These are phyloP conservation scores for Alloascoidea africana DNA, from an alignment of 805 yeast genomes.

Conservation along the genomic window DNA sequence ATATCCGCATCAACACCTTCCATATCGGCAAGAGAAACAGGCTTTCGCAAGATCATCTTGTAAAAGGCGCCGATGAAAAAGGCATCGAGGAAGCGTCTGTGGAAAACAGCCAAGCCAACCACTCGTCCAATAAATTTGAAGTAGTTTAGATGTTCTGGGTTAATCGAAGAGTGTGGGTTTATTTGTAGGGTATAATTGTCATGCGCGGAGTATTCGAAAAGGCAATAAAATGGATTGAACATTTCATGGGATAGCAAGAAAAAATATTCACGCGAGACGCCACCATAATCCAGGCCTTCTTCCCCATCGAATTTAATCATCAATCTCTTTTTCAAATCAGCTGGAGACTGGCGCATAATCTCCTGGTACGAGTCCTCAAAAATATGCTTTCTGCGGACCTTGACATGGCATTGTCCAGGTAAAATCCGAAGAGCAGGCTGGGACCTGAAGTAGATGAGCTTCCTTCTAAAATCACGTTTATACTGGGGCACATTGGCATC, in stretches of 20 bases:
- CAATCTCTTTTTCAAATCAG: slow-evolving; percentile 89
- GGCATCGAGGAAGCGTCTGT: slow-evolving; percentile 92
- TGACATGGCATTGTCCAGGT: slow-evolving; percentile 98
- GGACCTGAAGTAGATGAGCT: slow-evolving; percentile 92
- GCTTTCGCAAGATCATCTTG: slow-evolving; percentile 92
- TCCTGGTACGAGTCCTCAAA: slow-evolving; percentile 98
- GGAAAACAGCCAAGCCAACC: slow-evolving; percentile 97
- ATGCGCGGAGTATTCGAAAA: slow-evolving; percentile 94
- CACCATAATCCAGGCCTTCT: slow-evolving; percentile 99
- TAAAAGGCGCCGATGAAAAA: slow-evolving; percentile 97
- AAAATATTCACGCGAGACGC: slow-evolving; percentile 96
- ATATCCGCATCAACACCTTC: slow-evolving; percentile 98
- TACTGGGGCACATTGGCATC: slow-evolving; percentile 99
- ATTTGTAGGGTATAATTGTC: slow-evolving; percentile 96
- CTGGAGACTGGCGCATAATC: slow-evolving; percentile 97
- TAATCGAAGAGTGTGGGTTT: slow-evolving; percentile 92
- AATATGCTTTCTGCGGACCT: slow-evolving; percentile 90
- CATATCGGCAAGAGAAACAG: slow-evolving; percentile 92
- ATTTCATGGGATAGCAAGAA: slow-evolving; percentile 92
- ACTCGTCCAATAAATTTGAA: slow-evolving; percentile 98
- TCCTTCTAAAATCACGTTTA: slow-evolving; percentile 97
- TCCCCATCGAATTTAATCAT: slow-evolving; percentile 99
- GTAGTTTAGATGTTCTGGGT: slow-evolving; percentile 95
- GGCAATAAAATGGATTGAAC: slow-evolving; percentile 96
- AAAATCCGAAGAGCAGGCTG: slow-evolving; percentile 94